Base-by-base conservation (phyloP, 164 flowering plant genomes). In the Vitis labrusca region DNA sequence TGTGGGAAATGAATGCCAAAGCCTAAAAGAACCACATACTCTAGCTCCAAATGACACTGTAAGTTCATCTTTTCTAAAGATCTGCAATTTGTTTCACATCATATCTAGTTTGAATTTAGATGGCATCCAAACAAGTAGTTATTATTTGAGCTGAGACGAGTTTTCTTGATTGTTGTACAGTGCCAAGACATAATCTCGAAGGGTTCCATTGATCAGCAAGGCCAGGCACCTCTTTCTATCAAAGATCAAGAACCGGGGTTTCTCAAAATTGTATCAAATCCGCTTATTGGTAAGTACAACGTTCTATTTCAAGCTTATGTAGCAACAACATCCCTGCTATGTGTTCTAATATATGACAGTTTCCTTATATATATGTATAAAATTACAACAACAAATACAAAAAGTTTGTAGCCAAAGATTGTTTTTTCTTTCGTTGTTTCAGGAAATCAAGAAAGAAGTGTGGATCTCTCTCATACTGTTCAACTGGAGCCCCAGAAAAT, bases 11-110 rank as follows among this genome's bases (percentile, higher is more conserved):
- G 78, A 78, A 79, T n/a, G 65, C 66, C 64, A 69, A 74, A 63
- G 27, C 66, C 79, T 60, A 50, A 61, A 67, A 50, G 74, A 68
- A 55, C 17, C 66, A 57, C 59, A 69, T 44, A 63, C 37, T 29
- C 71, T 16, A 48, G 32, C 69, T 63, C 27, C 76, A 65, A 69
- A 64, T 61, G 73, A 77, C 61, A 80, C 23, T 49, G 93, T 89
- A 88, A 82, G 93, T 63, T 69, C 52, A 54, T 67, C 14, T 29
- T 48, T 58, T 64, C 69, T 16, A 17, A 23, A 49, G 53, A 51
- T 29, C 44, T 47, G 27, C 13, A 14, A 59, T 7, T 66, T 27
- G 15, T 17, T 50, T 53, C 5, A 9, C 32, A 29, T 14, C 3
- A 66, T 13, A 50, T 59, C 11, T 23, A 27, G 13, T 32, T 59